These are phyloP conservation scores for Cenchrus fungigraminus DNA, from an alignment of 176 grass and related monocot genomes.

Conservation along the genomic window DNA sequence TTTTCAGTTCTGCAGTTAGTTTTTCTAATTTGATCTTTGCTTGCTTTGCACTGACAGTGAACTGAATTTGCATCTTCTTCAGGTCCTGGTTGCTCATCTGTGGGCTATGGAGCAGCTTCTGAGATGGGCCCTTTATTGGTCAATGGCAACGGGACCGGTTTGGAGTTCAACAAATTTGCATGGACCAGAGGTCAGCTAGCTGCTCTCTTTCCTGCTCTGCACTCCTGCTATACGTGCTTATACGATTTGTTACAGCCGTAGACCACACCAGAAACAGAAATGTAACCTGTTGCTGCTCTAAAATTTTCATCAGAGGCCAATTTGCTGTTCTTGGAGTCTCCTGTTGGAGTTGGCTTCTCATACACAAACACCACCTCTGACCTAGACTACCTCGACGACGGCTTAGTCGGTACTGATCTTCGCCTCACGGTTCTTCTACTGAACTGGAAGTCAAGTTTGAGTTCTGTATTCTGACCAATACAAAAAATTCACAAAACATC, in stretches of 20 bases:
- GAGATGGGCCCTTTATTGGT: conserved; percentile 76
- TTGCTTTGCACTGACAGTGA: background rate
- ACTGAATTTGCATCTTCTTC: background rate
- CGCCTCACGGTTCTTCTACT: background rate
- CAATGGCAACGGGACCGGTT: conserved; percentile 59
- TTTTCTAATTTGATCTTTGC: background rate
- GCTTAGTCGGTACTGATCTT: conserved; percentile 40
- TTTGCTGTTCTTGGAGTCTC: conserved; percentile 50
- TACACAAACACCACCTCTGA: conserved; percentile 48
- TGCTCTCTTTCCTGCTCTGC: background rate
- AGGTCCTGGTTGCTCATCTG: conserved; percentile 90
- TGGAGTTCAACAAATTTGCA: conserved; percentile 81
- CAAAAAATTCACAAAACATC: background rate
- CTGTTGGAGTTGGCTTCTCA: conserved; percentile 55
- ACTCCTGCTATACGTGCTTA: no score
- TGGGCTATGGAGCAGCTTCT: conserved; percentile 81
- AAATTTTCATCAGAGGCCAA: conserved; percentile 35
- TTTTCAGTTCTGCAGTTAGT: no score
- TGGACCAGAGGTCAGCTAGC: conserved; percentile 69
- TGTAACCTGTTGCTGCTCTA: no score
- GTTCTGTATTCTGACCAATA: conserved; percentile 4
- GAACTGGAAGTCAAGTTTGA: background rate
- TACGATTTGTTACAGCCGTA: no score
- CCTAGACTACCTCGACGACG: conserved; percentile 29
- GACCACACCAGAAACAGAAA: no score